Evolutionary conservation across 192 early-diverging fungal genomes (phyloP), one percentile per base, ranked within the genome.

Genomic region (Spinellus fusiger): DNA sequence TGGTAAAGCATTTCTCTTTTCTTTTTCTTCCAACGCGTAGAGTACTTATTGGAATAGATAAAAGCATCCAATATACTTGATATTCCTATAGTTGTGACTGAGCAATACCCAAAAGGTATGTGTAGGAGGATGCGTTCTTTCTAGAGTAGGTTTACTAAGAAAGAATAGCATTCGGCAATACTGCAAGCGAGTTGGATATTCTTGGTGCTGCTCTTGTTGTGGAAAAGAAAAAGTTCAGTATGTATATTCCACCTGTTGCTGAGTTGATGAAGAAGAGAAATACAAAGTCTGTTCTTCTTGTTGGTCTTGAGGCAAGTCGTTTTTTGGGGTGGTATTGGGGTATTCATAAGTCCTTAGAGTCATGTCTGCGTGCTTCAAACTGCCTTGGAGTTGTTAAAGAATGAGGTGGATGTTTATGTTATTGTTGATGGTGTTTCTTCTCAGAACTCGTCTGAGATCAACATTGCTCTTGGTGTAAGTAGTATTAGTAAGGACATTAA

Each of bases 301-400:
- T 93, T 73, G 96, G 95, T 16, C 92, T 94, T 56, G 95, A 98
- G 76, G 85, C 86, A 80, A 49, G 34, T 23, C 16, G 53, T 18
- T n/a, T 6, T 5, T 27, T 20, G 25, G 9, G 6, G 20, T 31
- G 16, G 16, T 23, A 22, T 5, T 15, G 18, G 27, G 26, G n/a
- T 13, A 33, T 13, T n/a, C n/a, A 9, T 40, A 33, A 15, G 13
- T 38, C 27, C 63, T 33, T 56, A 90, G 82, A 81, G 91, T 13
- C 96, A 98, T 66, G 95, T 98, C 5, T 98, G 96, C 66, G 87
- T 98, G 5, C 61, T 93, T 35, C 96, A 98, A 74, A 97, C 96
- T 12, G 88, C 92, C 22, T 76, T 98, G 69, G 96, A 97, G 49
- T 65, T 98, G 25, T 61, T 94, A 38, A 86, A 90, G 27, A 69